Conservation (phyloP, 2,329 filamentous ascomycete genomes). For the Pseudogymnoascus sp. region DNA sequence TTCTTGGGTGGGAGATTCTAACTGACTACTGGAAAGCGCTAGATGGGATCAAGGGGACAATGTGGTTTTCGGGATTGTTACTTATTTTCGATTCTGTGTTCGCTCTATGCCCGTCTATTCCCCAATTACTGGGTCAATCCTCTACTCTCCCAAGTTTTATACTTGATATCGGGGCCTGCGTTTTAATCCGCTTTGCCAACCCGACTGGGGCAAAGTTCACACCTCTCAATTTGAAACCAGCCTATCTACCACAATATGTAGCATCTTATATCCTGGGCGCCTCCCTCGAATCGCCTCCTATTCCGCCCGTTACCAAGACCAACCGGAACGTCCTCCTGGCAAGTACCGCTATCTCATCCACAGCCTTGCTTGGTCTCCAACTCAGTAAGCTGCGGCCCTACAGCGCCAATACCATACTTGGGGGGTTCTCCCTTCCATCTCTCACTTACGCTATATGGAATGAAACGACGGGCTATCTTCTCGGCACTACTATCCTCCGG, state of each 20-base stretch:
- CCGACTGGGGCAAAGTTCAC: not conserved
- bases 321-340: not conserved
- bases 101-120: not conserved
- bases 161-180: not conserved
- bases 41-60: not conserved
- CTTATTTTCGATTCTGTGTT: not conserved
- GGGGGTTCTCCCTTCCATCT: conserved; percentile 4
- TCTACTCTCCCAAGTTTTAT: not conserved
- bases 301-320: not conserved
- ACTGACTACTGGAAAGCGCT: not conserved
- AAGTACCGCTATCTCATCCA: not conserved
- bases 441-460: conserved; percentile 12
- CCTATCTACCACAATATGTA: not conserved
- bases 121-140: not conserved
- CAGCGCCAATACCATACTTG: not conserved
- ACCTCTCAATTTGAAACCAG: not conserved
- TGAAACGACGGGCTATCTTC: conserved; percentile 11
- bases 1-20: not conserved
- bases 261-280: not conserved
- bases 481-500: conserved; percentile 6
- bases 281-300: not conserved
- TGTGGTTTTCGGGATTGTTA: not conserved
- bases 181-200: not conserved
- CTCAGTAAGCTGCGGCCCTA: not conserved
- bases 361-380: not conserved